phyloP scores from a whole-genome alignment of 1,284 basidiomycete species.

The Cryptococcus sp. region DNA sequence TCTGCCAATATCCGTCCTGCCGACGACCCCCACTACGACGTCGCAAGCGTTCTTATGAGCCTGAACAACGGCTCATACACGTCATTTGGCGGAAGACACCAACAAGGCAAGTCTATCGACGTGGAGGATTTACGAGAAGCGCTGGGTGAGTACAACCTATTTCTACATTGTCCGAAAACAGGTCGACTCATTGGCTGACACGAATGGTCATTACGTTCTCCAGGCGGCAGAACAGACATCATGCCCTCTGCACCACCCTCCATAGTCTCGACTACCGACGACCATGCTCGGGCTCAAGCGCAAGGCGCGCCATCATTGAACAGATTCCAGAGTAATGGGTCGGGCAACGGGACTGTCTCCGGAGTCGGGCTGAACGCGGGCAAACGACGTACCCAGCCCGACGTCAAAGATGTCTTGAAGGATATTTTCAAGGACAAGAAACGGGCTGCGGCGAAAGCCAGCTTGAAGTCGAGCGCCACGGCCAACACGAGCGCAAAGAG shows the following conservation, averaged over 20 bases:
- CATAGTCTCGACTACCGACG: constrained; percentile 18
- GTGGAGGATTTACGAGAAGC: constrained; percentile 83
- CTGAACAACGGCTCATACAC: constrained; percentile 82
- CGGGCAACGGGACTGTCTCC: not conserved
- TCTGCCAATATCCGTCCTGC: constrained; percentile 63
- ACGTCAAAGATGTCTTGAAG: constrained; percentile 50
- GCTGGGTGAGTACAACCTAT: constrained; percentile 55
- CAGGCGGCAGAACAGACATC: constrained; percentile 22
- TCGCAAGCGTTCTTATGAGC: constrained; percentile 80
- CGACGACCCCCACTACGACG: constrained; percentile 71
- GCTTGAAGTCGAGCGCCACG: not conserved
- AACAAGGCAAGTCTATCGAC: constrained; percentile 68
- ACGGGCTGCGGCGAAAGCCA: constrained; percentile 2
- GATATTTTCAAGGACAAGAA: constrained; percentile 53
- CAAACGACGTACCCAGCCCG: constrained; percentile 13
- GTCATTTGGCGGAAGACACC: constrained; percentile 64
- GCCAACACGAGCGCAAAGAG: not conserved
- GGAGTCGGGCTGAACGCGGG: not conserved
- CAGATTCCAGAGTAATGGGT: not conserved
- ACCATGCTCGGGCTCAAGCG: not conserved
- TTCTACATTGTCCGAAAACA: not conserved
- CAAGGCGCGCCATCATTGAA: not conserved
- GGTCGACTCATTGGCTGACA: constrained; percentile 4
- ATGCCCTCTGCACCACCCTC: constrained; percentile 20
- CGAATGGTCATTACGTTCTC: not conserved